Evolutionary conservation across 2,329 filamentous ascomycete genomes (phyloP), one percentile per base, ranked within the genome.

Genomic region (Tolypocladium ophioglossoides): DNA sequence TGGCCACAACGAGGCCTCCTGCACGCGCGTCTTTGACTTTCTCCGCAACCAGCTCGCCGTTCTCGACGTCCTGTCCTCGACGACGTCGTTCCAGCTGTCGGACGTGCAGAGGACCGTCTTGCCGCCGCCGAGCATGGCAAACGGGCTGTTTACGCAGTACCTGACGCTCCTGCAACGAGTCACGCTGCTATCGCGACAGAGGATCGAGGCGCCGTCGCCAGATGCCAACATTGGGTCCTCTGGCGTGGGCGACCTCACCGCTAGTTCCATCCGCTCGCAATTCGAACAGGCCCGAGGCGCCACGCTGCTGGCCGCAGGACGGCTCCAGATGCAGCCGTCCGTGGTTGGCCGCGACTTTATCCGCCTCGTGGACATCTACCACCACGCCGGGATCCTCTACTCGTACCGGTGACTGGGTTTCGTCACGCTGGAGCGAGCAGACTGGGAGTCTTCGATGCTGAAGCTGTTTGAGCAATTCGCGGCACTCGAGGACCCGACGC

Each of bases 11-110:
- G 52, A 55, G 6, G 54, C 57, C 11, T 57, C 54, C 34, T 58
- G 55, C 35, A 57, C 62, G 12, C 52, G 59, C 12, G 55, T 65
- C 20, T 63, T 67, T 48, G 59, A 59, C 9, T 67, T 67, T 52
- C 48, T 67, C 8, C 58, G 64, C 9, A 66, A 65, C 47, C 64
- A 67, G 41, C 57, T 67, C 3, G 57, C 61, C 3, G 60, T 67
- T 6, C 59, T 66, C 35, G 65, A 66, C 32, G 58, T 66, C 3
- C 44, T 66, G 7, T 60, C 59, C 10, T 61, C 61, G 10, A 64
- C 64, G 1, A 67, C 64, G 4, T 66, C 64, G 0, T 67, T 67
- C 22, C 56, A 62, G 41, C 18, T 61, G 12, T 46, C 56, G 6
- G 61, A 63, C 35, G 55, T 66, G 18, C 50, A 61, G 34, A 57